Evolutionary conservation across 2,329 filamentous ascomycete genomes (phyloP), one percentile per base, ranked within the genome.

Genomic region (Fonsecaea nubica): DNA sequence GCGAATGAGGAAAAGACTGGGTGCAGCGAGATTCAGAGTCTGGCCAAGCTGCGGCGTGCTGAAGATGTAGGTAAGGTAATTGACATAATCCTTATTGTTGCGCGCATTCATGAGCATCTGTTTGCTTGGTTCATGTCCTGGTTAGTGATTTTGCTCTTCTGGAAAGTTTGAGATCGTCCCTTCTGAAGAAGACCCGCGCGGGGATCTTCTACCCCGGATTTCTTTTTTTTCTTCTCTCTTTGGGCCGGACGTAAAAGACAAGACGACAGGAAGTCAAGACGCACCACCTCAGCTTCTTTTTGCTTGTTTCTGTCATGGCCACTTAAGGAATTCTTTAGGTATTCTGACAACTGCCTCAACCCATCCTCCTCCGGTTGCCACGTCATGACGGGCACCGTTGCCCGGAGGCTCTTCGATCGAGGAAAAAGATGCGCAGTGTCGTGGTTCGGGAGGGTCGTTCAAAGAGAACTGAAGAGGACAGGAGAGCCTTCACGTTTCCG

Each of bases 71-170:
- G 92, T 91, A 53, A 99, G 89, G 79, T 99, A 99, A 81, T 98
- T 98, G 83, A 96, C 94, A 83, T 97, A 92, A 78, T 98, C 94
- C 57, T 93, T 93, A 10, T 92, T 95, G 60, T 85, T 82, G 77
- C 92, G 96, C 68, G 94, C 95, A 81, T 96, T 91, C 72, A 88
- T 85, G 74, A 99, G 91, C 92, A 98, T 96, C 95, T 98, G 74
- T 64, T 48, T 52, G 38, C 21, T 61, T 30, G 5, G 42, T 33
- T 36, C 30, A 50, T 21, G 50, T 18, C 21, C 25, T 35, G 35
- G 54, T 64, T 52, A 64, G 60, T 32, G 18, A 50, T 4, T 2
- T 56, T 36, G 18, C 18, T 32, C 18, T 57, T 56, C 25, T 48
- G 30, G 25, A 21, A 62, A 38, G 35, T 13, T 54, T 42, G 54